phyloP scores from a whole-genome alignment of 306 rosid species.

The Cucurbita moschata region DNA sequence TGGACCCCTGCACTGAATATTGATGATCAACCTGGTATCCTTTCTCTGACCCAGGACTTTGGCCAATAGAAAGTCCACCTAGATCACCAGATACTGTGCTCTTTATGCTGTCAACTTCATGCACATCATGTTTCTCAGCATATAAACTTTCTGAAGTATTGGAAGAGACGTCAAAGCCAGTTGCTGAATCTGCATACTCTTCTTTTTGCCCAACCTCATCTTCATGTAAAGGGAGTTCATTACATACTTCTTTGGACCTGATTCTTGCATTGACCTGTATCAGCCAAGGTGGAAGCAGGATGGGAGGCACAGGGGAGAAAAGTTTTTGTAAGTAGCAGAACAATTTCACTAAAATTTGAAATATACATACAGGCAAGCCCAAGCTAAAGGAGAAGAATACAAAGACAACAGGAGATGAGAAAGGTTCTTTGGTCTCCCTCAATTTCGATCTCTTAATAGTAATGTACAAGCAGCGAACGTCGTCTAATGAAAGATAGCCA shows the following conservation, averaged over 20 bases:
- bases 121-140: constrained; percentile 73
- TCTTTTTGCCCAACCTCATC: constrained; percentile 47
- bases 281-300: background rate
- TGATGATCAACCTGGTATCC: constrained; percentile 40
- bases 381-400: background rate
- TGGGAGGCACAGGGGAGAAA: background rate
- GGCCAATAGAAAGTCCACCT: constrained; percentile 44
- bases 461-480: background rate
- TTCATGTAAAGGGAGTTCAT: constrained; percentile 42
- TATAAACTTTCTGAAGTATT: constrained; percentile 74
- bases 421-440: background rate
- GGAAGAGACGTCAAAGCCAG: constrained; percentile 82
- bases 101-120: constrained; percentile 73
- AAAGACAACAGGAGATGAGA: background rate
- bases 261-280: constrained; percentile 53
- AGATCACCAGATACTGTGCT: constrained; percentile 54
- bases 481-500: background rate
- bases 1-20: constrained; percentile 32
- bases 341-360: background rate
- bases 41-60: constrained; percentile 58
- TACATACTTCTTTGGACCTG: constrained; percentile 48
- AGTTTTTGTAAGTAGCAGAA: background rate
- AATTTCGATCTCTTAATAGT: background rate
- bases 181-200: constrained; percentile 65
- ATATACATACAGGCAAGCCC: background rate